Evolutionary conservation across 2,329 filamentous ascomycete species (phyloP), one percentile per base, ranked within the genome.

Genomic region (Didymella sp.): DNA sequence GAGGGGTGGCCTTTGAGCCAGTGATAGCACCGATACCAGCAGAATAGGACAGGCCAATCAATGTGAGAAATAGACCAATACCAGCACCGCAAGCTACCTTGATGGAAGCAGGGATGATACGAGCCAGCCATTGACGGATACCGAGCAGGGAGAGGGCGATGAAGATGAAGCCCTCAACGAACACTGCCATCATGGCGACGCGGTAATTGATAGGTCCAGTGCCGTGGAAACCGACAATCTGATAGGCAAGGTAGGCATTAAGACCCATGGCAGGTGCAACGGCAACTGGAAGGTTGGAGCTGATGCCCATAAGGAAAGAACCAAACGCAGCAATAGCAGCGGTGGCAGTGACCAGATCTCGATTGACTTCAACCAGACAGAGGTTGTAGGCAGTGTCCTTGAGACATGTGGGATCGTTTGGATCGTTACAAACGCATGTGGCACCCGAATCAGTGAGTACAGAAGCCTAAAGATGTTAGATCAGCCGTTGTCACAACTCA

Each of bases 41-140:
- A 67, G 85, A 87, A 73, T 94, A 95, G 0, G 90, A 93, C 53
- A 91, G 80, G n/a, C 89, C 89, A 61, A 91, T 90, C 48, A 91
- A 77, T 24, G 88, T 89, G 46, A 94, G 81, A 75, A 94, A 96
- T 3, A 96, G 81, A n/a, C 92, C 92, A 60, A 96, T 96, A 58
- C 92, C 92, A 49, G 91, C 90, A 59, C 90, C 90, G n/a, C 89
- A 94, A n/a, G 91, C 91, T 50, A 95, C 85, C 77, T 96, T 96
- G 78, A 96, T 93, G 44, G 88, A 92, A 22, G 86, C 84, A 1
- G 92, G 92, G 59, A 96, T 92, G 31, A 67, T 70, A 31, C 70
- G 66, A 41, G 69, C 69, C 30, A 90, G 82, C 88, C 88, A 90
- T 70, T 90, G 88, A 4, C 88, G 85, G 81, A 90, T 85, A 11